Evolutionary conservation across 2,329 filamentous ascomycete species (phyloP), one percentile per base, ranked within the genome.

Genomic region (Aaosphaeria pasadenensis): DNA sequence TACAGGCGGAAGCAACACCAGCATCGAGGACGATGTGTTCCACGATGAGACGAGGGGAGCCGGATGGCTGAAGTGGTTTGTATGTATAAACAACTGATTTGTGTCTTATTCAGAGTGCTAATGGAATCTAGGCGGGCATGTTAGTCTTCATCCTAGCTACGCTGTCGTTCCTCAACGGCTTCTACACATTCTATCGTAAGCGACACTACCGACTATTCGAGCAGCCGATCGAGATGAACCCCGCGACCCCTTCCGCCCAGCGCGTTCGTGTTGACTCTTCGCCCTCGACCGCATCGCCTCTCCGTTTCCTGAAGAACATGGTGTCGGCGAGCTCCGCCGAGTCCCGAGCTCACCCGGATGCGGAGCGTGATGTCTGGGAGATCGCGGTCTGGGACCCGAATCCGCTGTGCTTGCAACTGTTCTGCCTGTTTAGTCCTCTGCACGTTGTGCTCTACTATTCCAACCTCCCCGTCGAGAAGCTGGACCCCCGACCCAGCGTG

Each of bases 181-280:
- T 86, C 62, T 92, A 91, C 70, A 89, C 91, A 30, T 87, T 96
- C 67, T 82, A 81, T 47, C 86, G 90, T 58, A 89, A 85, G 62
- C 86, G 91, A 51, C 84, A 89, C 61, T 99, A 99, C 74, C 85
- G 94, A 56, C 78, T 99, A 30, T 99, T 99, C 71, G 90, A 95
- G 71, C 85, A 84, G 53, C 84, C 86, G 35, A 87, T 97, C 53
- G 90, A 97, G 48, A 77, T 81, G 43, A 74, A 82, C 28, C 87
- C 88, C 4, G 78, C 82, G 17, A 97, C 94, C 0, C 88, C 91
- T 1, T 96, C 91, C 6, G 94, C 90, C 5, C 87, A 86, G 52
- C 86, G 94, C 53, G 94, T 99, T 5, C 86, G 87, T 44, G 90
- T 97, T 11, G 86, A 95, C 66, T 92, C 90, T 1, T 88, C 88